Evolutionary conservation across 1,139 yeast genomes (phyloP).

Genomic region (Lipomyces yarrowii): DNA sequence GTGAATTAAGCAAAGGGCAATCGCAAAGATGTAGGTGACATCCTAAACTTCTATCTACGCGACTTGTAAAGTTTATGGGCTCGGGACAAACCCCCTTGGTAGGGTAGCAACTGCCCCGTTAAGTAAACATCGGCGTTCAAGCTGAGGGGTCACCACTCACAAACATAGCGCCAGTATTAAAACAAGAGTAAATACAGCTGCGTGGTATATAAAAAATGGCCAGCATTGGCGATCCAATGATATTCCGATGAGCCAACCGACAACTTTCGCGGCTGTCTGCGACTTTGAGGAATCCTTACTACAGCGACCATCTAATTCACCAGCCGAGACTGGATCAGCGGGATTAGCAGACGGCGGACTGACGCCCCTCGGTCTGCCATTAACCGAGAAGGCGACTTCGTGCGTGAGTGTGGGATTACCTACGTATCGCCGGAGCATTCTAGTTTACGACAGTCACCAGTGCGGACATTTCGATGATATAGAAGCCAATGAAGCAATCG

Average conservation of each 20-base stretch:
- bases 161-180: neutral
- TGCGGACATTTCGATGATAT: conserved; percentile 21
- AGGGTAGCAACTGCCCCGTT: neutral
- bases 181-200: neutral
- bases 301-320: neutral
- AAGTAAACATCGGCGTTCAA: neutral
- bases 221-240: neutral
- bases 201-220: neutral
- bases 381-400: neutral
- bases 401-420: neutral
- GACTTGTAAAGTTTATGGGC: no score
- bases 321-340: neutral
- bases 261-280: neutral
- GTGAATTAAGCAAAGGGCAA: no score
- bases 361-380: neutral
- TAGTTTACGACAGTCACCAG: conserved; percentile 12
- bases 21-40: no score
- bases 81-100: no score
- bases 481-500: conserved; percentile 8
- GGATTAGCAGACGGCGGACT: neutral
- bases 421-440: neutral
- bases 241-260: neutral
- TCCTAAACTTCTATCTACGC: no score
- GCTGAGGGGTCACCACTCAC: neutral
- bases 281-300: neutral